Evolutionary conservation across 148 eudicot species (phyloP).

Genomic region (Vaccinium macrocarpon): DNA sequence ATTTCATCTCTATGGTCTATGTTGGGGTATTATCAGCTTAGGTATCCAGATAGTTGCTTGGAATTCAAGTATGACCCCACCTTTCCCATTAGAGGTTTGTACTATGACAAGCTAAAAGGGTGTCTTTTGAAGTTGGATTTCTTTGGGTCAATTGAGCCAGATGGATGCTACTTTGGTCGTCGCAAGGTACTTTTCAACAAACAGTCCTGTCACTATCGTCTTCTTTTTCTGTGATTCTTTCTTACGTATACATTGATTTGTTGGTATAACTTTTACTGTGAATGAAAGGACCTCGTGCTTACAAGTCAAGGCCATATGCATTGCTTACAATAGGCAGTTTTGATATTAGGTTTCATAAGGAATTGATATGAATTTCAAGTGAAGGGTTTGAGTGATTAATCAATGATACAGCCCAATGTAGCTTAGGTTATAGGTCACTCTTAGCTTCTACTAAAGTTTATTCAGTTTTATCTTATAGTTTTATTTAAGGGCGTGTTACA

Average conservation of each 20-base stretch:
- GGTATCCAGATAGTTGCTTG: conserved; percentile 93
- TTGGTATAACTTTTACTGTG: not conserved
- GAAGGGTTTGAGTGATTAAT: not conserved
- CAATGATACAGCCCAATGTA: not conserved
- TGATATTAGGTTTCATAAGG: not conserved
- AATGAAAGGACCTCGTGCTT: not conserved
- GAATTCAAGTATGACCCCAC: conserved; percentile 72
- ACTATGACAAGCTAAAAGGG: conserved; percentile 91
- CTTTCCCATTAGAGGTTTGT: conserved; percentile 92
- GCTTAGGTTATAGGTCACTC: not conserved
- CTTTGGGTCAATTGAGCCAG: conserved; percentile 95
- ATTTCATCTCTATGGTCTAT: not conserved
- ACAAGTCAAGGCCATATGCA: not conserved
- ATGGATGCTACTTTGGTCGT: conserved; percentile 94
- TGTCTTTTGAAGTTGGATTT: conserved; percentile 95
- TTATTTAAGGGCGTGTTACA: too few species aligned
- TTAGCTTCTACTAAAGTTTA: not conserved
- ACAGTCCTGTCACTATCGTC: not conserved
- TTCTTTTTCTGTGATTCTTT: not conserved
- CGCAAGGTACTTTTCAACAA: conserved; percentile 50
- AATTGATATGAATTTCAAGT: not conserved
- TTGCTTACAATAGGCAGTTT: not conserved
- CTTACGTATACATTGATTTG: not conserved
- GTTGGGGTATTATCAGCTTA: conserved; percentile 55
- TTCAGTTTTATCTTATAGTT: not conserved